Conservation (phyloP, 306 rosid species). For the Gastrolobium villosum region DNA sequence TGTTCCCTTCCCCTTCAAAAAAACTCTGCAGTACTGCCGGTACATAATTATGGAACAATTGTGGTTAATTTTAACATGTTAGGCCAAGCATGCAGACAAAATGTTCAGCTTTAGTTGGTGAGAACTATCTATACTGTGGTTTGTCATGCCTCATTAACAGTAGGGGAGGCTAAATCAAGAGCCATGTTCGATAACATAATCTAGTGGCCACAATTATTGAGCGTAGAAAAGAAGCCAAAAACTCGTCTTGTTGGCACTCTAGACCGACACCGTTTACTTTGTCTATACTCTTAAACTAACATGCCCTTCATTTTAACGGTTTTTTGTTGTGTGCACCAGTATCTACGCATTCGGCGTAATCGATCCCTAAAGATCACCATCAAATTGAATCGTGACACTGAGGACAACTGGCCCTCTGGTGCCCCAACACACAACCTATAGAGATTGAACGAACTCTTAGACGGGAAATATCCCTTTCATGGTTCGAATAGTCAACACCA, state of each 20-base stretch:
- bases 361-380: conserved; percentile 21
- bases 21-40: not conserved
- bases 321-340: not conserved
- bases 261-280: conserved; percentile 17
- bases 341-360: not conserved
- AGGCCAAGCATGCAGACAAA: conserved; percentile 12
- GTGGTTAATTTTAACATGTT: not conserved
- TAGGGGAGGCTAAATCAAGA: conserved; percentile 7
- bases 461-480: conserved; percentile 49
- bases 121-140: conserved; percentile 7
- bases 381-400: not conserved
- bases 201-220: conserved; percentile 22
- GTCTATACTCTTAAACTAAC: conserved; percentile 2
- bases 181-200: not conserved
- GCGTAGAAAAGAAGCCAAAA: conserved; percentile 43
- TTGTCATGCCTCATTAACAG: conserved; percentile 12
- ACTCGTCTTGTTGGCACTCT: not conserved
- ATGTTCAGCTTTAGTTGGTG: conserved; percentile 33
- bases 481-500: conserved; percentile 43
- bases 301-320: not conserved
- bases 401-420: conserved; percentile 37
- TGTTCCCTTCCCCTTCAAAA: not conserved
- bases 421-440: not conserved
- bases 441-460: conserved; percentile 11
- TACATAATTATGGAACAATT: not conserved